These are phyloP conservation scores for Capsicum rhomboideum DNA, from an alignment of 257 asterid genomes.

Conservation along the genomic window DNA sequence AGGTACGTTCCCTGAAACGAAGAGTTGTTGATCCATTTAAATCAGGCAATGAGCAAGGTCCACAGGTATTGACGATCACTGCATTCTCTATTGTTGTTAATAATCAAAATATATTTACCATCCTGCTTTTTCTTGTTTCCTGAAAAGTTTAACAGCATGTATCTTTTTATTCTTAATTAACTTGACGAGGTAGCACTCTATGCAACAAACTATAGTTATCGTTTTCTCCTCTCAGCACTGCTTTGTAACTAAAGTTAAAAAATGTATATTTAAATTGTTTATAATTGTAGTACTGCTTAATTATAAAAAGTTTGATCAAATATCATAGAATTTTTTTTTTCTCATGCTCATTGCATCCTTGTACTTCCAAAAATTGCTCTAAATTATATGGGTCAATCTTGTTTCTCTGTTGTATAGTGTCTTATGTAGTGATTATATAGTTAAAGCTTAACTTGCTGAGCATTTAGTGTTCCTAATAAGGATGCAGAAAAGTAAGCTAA, in stretches of 20 bases:
- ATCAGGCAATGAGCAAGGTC: conserved; percentile 83
- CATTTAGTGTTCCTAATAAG: not conserved
- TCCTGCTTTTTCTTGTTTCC: too few relatives aligned
- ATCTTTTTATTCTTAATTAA: too few relatives aligned
- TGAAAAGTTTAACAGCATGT: too few relatives aligned
- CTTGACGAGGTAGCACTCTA: too few relatives aligned
- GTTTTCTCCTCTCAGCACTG: too few relatives aligned
- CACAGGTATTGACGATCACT: conserved; percentile 51
- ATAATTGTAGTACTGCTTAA: not conserved
- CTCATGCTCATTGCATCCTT: not conserved
- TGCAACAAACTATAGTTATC: too few relatives aligned
- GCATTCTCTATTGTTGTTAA: too few relatives aligned
- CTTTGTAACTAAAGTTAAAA: too few relatives aligned
- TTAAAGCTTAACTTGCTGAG: not conserved
- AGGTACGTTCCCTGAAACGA: conserved; percentile 61
- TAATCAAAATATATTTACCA: too few relatives aligned
- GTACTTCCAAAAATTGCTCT: too few relatives aligned
- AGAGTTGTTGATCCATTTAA: conserved; percentile 94
- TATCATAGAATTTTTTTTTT: not conserved
- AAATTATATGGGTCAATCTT: too few relatives aligned
- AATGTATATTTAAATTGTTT: too few relatives aligned
- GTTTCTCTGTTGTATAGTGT: not conserved
- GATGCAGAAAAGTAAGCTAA: not conserved
- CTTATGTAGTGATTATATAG: not conserved
- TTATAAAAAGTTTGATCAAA: not conserved